Conservation (phyloP, 1,139 yeast species). For the Nakaseomyces sp. region DNA sequence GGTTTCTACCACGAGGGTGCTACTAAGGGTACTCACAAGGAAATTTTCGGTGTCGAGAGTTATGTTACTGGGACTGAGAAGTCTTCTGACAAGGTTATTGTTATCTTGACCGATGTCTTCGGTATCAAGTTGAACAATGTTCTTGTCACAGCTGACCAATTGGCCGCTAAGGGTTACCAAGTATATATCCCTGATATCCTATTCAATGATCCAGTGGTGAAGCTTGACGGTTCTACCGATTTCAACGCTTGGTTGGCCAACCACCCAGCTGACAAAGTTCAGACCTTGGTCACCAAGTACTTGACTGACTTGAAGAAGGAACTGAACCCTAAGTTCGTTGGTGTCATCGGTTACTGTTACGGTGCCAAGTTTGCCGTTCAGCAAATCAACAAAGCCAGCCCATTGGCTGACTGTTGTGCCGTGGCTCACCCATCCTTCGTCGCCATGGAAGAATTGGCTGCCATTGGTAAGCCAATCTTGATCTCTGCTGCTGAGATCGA, state of each 20-base stretch:
- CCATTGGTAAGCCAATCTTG: conserved; percentile 48
- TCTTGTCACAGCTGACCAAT: conserved; percentile 54
- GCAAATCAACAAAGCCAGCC: conserved; percentile 40
- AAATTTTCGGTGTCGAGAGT: conserved; percentile 41
- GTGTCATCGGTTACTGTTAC: conserved; percentile 70
- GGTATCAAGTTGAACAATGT: conserved; percentile 54
- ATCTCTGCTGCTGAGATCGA: conserved; percentile 72
- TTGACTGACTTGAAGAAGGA: conserved; percentile 38
- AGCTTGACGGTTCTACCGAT: conserved; percentile 28
- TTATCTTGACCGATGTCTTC: conserved; percentile 59
- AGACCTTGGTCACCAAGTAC: conserved; percentile 38
- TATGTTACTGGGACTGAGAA: conserved; percentile 46
- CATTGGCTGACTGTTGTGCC: conserved; percentile 52
- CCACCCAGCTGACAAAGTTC: conserved; percentile 44
- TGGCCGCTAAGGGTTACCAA: conserved; percentile 54
- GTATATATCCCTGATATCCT: conserved; percentile 71
- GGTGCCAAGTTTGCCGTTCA: conserved; percentile 67
- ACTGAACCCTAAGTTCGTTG: conserved; percentile 44
- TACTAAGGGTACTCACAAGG: conserved; percentile 38
- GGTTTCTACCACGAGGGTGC: conserved; percentile 44
- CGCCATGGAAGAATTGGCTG: conserved; percentile 51
- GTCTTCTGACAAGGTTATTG: conserved; percentile 39
- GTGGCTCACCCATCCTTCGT: conserved; percentile 77
- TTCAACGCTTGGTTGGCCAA: conserved; percentile 43
- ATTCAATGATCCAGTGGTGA: conserved; percentile 40